Conservation (phyloP, 2,329 filamentous ascomycete genomes). For the Scedosporium minutisporum region DNA sequence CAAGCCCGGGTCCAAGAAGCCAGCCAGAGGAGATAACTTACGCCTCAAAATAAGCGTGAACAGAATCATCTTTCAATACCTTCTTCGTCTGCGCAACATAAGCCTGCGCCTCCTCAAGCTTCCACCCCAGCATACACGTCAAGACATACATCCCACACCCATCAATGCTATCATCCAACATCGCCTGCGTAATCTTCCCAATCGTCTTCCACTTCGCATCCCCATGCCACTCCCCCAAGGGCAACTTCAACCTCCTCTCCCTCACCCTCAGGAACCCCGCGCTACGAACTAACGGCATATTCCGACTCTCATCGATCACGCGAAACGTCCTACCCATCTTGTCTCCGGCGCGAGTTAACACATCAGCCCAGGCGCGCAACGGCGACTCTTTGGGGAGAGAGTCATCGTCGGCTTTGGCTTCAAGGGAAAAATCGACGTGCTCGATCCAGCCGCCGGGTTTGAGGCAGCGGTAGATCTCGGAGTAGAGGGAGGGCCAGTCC, state of each 20-base stretch:
- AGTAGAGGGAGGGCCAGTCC: slow-evolving; percentile 45
- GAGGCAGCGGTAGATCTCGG: slow-evolving; percentile 39
- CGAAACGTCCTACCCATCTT: slow-evolving; percentile 20
- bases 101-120: slow-evolving; percentile 19
- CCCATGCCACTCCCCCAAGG: slow-evolving; percentile 36
- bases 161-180: slow-evolving; percentile 22
- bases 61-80: slow-evolving; percentile 22
- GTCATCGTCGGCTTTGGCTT: slow-evolving; percentile 16
- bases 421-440: slow-evolving; percentile 16
- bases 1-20: not conserved
- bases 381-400: not conserved
- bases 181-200: slow-evolving; percentile 27
- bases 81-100: slow-evolving; percentile 22
- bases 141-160: slow-evolving; percentile 28
- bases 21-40: slow-evolving; percentile 14
- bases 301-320: slow-evolving; percentile 12
- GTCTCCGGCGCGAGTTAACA: slow-evolving; percentile 16
- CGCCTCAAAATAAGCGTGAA: slow-evolving; percentile 30
- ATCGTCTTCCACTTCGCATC: slow-evolving; percentile 33
- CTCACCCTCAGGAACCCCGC: slow-evolving; percentile 17
- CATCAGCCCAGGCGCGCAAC: not conserved
- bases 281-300: slow-evolving; percentile 12
- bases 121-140: slow-evolving; percentile 26
- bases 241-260: slow-evolving; percentile 15
- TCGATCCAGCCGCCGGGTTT: slow-evolving; percentile 44